Base-by-base conservation (phyloP, 2,329 filamentous ascomycete genomes). In the Podosphaera leucotricha region DNA sequence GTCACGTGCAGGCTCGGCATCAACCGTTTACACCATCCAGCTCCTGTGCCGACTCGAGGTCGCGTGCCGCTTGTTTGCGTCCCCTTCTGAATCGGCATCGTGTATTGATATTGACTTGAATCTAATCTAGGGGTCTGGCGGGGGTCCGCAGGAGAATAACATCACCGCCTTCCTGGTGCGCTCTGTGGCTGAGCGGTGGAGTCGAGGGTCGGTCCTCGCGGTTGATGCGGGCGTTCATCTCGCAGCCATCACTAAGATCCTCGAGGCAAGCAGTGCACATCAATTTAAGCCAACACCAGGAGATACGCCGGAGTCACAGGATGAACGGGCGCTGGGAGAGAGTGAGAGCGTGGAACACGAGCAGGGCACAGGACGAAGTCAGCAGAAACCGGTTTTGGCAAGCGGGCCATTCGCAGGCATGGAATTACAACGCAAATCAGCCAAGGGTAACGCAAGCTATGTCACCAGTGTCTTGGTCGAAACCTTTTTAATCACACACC, bases 151-250 rank as follows among this genome's bases (percentile, higher is more conserved):
- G 54, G 90, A 98, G 67, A 77, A 84, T 60, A 90, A 86, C 59
- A 80, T 83, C 20, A 94, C 87, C 0, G 83, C 85, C 2, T 75
- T 95, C 46, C 72, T 98, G 18, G 82, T 95, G 40, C 79, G 87
- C 40, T 87, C 87, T 3, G 69, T 79, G 8, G 72, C 77, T 24
- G 72, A 79, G 43, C 72, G 76, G 48, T 98, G 90, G 90, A 66
- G 70, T 41, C 80, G 77, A 53, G 78, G 80, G 38, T 94, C 85
- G 0, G 61, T 94, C 36, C 66, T 95, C 22, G 85, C 87, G n/a
- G 79, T 98, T 43, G 90, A 98, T 64, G 86, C 85, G 8, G 90
- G 90, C 41, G 83, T 86, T 26, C 81, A 94, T 59, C 71, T 98
- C 36, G 76, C 82, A 22, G 76, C 83, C 45, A 93, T 98, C 46